These are phyloP conservation scores for Globisporangium carolinianum DNA, from an alignment of 352 stramenopile genomes.

Conservation along the genomic window DNA sequence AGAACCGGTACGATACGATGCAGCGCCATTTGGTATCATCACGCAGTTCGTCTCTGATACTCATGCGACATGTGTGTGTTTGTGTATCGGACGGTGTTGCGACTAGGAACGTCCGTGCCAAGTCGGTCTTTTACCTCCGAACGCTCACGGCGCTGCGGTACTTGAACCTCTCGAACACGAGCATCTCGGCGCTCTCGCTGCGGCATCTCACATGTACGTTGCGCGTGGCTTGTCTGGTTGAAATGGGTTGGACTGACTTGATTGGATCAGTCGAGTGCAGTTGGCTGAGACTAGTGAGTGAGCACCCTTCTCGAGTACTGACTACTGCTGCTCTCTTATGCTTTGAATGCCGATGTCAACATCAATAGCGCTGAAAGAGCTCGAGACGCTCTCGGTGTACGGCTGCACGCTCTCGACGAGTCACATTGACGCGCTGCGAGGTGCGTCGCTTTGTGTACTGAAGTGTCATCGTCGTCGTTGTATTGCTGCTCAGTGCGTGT, in stretches of 20 bases:
- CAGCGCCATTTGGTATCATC: neutral
- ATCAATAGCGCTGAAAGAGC: conserved; percentile 38
- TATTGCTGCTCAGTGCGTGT: neutral
- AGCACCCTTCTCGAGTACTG: too few species aligned
- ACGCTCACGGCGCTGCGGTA: conserved; percentile 48
- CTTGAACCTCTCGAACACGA: conserved; percentile 76
- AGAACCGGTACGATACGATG: conserved; percentile 44
- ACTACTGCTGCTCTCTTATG: neutral
- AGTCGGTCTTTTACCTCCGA: conserved; percentile 53
- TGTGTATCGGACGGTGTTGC: neutral
- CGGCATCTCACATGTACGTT: conserved; percentile 61
- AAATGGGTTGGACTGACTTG: neutral
- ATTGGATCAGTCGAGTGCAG: neutral
- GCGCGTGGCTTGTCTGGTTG: neutral
- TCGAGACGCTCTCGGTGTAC: conserved; percentile 52
- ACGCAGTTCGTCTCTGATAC: too few species aligned
- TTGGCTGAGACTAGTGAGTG: too few species aligned
- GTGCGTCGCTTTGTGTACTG: conserved; percentile 10
- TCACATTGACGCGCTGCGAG: conserved; percentile 50
- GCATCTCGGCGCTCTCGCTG: conserved; percentile 55
- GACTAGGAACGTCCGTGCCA: conserved; percentile 63
- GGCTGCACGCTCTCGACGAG: conserved; percentile 35
- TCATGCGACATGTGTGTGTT: neutral
- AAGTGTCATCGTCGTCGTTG: too few species aligned
- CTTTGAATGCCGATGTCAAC: neutral